Evolutionary conservation across 2,329 filamentous ascomycete species (phyloP).

Genomic region (Aspergillus phoenicis): DNA sequence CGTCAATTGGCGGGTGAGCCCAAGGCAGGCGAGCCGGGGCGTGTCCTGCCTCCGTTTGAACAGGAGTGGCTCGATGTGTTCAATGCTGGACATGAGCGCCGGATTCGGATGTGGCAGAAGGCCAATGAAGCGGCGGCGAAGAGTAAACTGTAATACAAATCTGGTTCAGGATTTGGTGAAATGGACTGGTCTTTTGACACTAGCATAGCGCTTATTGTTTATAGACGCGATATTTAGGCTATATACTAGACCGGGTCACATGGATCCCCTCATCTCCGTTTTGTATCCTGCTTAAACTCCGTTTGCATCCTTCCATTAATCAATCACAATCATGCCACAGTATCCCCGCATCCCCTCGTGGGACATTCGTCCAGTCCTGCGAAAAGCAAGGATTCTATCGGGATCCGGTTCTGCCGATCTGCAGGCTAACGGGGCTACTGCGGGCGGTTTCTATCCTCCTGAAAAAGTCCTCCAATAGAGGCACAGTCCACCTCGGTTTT

Average conservation of each 20-base stretch:
- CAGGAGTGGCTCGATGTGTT: constrained; percentile 49
- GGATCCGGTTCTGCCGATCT: background rate
- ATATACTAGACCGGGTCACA: background rate
- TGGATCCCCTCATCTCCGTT: background rate
- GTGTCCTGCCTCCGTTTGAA: constrained; percentile 48
- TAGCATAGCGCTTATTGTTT: background rate
- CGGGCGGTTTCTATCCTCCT: background rate
- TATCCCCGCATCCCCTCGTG: background rate
- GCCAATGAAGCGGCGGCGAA: constrained; percentile 44
- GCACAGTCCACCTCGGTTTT: background rate
- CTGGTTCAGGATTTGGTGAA: too few species aligned
- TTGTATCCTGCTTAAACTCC: background rate
- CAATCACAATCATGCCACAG: background rate
- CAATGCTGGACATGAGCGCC: constrained; percentile 56
- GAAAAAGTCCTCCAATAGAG: constrained; percentile 1
- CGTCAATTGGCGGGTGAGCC: constrained; percentile 48
- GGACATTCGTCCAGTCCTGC: background rate
- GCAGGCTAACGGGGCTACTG: background rate
- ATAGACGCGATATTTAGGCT: background rate
- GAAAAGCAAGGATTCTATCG: background rate
- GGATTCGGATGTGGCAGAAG: constrained; percentile 61
- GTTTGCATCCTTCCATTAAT: background rate
- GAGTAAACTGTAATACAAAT: constrained; percentile 13
- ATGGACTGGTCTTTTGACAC: background rate
- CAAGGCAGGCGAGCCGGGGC: constrained; percentile 39